Base-by-base conservation (phyloP, 2,329 filamentous ascomycete species). In the Ophiognomonia clavigignenti-juglandacearum region DNA sequence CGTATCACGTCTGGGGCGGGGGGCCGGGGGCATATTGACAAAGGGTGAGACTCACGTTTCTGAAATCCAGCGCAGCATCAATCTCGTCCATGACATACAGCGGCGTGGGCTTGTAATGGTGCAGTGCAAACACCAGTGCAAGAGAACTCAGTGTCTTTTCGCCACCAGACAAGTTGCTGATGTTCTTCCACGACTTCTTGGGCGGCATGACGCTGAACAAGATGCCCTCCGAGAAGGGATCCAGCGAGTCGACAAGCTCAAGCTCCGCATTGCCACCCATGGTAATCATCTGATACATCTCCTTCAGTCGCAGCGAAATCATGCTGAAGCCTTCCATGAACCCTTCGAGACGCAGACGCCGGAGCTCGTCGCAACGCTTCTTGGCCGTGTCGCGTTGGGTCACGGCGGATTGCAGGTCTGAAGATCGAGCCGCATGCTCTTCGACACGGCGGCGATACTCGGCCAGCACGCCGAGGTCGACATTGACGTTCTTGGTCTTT, bases 211-310 rank as follows among this genome's bases (percentile, higher is more conserved):
- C 95, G 47, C 85, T 92, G 73, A 98, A 98, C 39, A 96, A 66
- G 53, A 98, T 97, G 22, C 93, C 93, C 67, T 98, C 93, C 6
- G 87, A 90, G 73, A 98, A 98, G 0, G 93, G 93, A 64, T 98
- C 95, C 3, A 98, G 74, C 16, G 86, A 92, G 71, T 98, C 93
- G 34, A 98, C 93, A 20, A 98, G 82, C 66, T 98, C 95, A 11
- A 98, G 80, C 70, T 98, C 93, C 0, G 93, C 93, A 59, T 98
- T 98, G 47, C 93, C 93, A 52, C 93, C 93, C 90, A 98, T 97
- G 19, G 93, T 98, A 64, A 98, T 98, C 91, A 98, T 96, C 65
- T 98, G 93, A 70, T 98, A 98, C 93, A 98, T 98, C 63, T 98
- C 93, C 73, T 98, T 98, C 38, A 98, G 76, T 1, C 92, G 86